Base-by-base conservation (phyloP, 352 stramenopile species). In the Pythium plurisporium region DNA sequence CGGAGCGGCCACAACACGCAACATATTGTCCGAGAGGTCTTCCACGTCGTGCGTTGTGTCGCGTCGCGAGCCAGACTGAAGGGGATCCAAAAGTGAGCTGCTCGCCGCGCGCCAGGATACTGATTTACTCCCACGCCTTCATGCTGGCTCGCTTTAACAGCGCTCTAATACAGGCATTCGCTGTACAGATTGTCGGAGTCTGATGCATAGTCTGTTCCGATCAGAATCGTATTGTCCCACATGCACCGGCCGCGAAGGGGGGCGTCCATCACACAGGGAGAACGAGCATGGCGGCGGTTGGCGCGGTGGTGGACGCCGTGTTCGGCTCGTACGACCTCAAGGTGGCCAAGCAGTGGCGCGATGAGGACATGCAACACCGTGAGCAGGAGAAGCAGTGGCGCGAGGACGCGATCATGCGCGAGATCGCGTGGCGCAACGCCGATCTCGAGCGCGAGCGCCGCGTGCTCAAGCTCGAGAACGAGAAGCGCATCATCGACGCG, bases 291-390 rank as follows among this genome's bases (percentile, higher is more conserved):
- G 68, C 74, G 49, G 72, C 70, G 1, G 75, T 89, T 12, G 74
- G 76, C 11, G 79, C 76, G 1, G 74, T 88, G 10, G 77, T 91
- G 42, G 77, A 87, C 56, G 80, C 79, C 29, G 79, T 94, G 48
- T 89, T 91, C 62, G 83, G 81, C 26, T 89, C 82, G 43, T 94
- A 94, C 55, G 83, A 94, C 54, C 67, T 91, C 53, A 89, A 91
- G 70, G 86, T 90, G 65, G 70, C 79, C 66, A 89, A 88, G 73
- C 79, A 88, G 54, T 94, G 83, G 83, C 81, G 83, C 14, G 73
- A 91, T 41, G 83, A 94, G 44, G 83, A 94, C 62, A 26, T 91
- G 12, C 55, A 86, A 37, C 65, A 87, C 58, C 79, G 79, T 36
- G 76, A 82, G 48, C 79, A 94, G 55, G 69, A 89, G 63, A 89